Evolutionary conservation across 129 eudicot species (phyloP).

Genomic region (Arctium minus): DNA sequence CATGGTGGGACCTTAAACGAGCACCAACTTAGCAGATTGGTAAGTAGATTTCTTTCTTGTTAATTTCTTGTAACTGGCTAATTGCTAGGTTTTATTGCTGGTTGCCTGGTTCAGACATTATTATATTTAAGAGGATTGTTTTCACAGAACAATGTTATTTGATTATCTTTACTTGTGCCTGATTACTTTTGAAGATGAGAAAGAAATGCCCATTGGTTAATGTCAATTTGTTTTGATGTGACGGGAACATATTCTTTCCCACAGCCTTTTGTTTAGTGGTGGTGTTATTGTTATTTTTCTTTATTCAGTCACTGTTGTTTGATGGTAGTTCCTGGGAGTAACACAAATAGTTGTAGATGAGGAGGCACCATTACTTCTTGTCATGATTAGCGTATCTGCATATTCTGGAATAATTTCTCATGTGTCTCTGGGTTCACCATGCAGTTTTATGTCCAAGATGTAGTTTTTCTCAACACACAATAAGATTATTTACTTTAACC

Average conservation of each 20-base stretch:
- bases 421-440: background rate
- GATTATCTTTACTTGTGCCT: background rate
- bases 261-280: background rate
- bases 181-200: background rate
- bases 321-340: background rate
- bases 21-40: slow-evolving; percentile 98
- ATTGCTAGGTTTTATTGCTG: background rate
- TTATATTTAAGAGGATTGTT: background rate
- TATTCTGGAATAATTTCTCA: background rate
- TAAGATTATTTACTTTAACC: background rate
- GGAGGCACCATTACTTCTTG: background rate
- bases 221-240: background rate
- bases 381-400: background rate
- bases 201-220: background rate
- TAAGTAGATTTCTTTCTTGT: slow-evolving; percentile 28
- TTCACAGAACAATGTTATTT: background rate
- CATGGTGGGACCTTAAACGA: slow-evolving; percentile 98
- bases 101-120: background rate
- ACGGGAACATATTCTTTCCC: background rate
- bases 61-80: background rate
- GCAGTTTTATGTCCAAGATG: background rate
- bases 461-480: background rate
- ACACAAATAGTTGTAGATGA: background rate
- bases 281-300: background rate
- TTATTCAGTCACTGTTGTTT: background rate